phyloP scores from a whole-genome alignment of 2,329 filamentous ascomycete species.

The Colletotrichum coccodes region DNA sequence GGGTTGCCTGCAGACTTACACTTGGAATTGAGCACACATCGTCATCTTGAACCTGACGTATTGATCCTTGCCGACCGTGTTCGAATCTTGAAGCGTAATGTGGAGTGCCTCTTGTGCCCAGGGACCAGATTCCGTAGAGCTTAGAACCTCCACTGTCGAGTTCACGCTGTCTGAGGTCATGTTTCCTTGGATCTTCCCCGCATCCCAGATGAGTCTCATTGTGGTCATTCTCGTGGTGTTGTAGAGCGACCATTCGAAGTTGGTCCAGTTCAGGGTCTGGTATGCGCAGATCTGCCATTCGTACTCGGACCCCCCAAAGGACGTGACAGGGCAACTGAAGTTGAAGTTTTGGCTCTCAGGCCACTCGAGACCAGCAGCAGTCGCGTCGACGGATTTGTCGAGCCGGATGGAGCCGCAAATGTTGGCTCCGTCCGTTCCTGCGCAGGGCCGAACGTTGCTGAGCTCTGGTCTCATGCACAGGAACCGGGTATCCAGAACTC shows the following conservation, averaged over 20 bases:
- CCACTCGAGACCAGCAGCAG: not conserved
- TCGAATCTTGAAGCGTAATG: not conserved
- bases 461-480: constrained; percentile 1
- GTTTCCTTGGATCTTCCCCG: not conserved
- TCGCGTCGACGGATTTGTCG: not conserved
- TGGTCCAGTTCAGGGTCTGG: not conserved
- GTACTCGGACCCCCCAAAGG: not conserved
- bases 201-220: not conserved
- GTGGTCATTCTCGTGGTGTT: not conserved
- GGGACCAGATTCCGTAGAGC: not conserved
- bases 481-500: constrained; percentile 1
- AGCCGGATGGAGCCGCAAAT: not conserved
- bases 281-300: not conserved
- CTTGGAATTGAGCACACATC: not conserved
- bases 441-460: not conserved
- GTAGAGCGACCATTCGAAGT: not conserved
- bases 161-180: not conserved
- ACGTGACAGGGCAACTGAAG: not conserved
- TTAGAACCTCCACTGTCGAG: not conserved
- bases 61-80: not conserved
- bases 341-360: not conserved
- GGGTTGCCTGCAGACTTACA: no score
- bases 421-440: not conserved
- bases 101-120: not conserved
- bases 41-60: not conserved